These are phyloP conservation scores for Debaryomyces sp. DNA, from an alignment of 1,139 yeast species.

Conservation along the genomic window DNA sequence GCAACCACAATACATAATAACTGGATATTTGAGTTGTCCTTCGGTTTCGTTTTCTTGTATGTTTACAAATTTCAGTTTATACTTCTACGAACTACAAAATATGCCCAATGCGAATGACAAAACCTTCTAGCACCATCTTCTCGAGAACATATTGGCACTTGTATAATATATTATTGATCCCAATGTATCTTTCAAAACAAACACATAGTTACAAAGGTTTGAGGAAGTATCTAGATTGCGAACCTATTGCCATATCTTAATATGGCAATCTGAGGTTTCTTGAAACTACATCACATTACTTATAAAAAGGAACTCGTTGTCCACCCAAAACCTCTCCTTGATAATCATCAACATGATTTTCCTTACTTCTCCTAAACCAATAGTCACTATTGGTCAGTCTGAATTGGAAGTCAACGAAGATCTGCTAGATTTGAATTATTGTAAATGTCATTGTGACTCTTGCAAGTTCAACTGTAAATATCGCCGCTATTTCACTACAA, in stretches of 20 bases:
- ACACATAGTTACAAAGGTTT: no score
- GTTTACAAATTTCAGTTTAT: neutral
- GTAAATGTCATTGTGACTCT: constrained; percentile 10
- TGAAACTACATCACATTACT: neutral
- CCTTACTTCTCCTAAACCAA: neutral
- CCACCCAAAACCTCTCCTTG: neutral
- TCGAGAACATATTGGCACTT: neutral
- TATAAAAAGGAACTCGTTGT: neutral
- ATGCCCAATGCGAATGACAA: neutral
- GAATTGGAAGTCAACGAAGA: constrained; percentile 5
- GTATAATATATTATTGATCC: neutral
- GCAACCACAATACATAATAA: neutral
- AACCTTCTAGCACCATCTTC: neutral
- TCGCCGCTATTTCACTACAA: constrained; percentile 1
- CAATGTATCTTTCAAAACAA: neutral
- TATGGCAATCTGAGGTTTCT: neutral
- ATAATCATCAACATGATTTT: neutral
- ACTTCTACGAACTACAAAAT: neutral
- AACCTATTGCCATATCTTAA: constrained; percentile 5
- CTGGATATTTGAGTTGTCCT: no score
- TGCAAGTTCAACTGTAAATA: constrained; percentile 8
- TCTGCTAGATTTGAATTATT: neutral
- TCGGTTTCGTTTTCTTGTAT: no score
- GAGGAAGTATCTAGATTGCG: neutral
- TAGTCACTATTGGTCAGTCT: constrained; percentile 1